Percentiles rank a stretch among this genome's conserved stretches.
Conservation (phyloP, 305 asterid species). For the Nicotiana rustica region DNA sequence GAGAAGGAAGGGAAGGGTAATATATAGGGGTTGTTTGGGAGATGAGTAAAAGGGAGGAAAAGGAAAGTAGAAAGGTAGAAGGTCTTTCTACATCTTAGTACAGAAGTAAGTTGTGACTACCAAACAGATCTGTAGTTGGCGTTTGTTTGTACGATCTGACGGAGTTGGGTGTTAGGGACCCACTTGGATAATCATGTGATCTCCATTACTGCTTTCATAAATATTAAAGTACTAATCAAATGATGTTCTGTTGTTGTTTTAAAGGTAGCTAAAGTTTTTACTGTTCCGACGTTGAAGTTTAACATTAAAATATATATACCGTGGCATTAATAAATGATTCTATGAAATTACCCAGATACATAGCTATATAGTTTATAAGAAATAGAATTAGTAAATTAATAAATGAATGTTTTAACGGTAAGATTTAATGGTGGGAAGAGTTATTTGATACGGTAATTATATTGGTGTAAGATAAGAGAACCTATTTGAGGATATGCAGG, state of each 20-base stretch:
- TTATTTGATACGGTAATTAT: too few relatives aligned
- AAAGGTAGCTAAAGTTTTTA: background rate
- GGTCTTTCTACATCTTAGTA: background rate
- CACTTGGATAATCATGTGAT: constrained; percentile 6
- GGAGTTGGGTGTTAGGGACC: background rate
- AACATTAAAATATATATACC: background rate
- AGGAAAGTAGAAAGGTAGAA: background rate
- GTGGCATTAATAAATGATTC: background rate
- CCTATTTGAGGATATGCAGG: too few relatives aligned
- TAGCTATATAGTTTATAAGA: background rate
- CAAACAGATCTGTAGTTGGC: constrained; percentile 26
- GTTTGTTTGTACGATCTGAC: background rate
- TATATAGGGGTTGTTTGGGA: constrained; percentile 18
- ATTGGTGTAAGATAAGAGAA: too few relatives aligned
- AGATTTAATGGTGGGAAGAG: too few relatives aligned
- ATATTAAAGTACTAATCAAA: background rate
- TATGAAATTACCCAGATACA: background rate
- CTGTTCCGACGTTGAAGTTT: background rate
- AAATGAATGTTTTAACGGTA: too few relatives aligned
- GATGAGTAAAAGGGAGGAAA: constrained; percentile 21
- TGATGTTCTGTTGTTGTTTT: background rate
- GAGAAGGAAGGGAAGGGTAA: background rate
- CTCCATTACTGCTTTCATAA: background rate
- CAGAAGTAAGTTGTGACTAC: background rate
- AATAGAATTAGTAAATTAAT: background rate